Percentiles rank a stretch among this genome's conserved stretches.
These are phyloP conservation scores for Aspergillus leporis DNA, from an alignment of 495 filamentous ascomycete genomes.

Conservation along the genomic window DNA sequence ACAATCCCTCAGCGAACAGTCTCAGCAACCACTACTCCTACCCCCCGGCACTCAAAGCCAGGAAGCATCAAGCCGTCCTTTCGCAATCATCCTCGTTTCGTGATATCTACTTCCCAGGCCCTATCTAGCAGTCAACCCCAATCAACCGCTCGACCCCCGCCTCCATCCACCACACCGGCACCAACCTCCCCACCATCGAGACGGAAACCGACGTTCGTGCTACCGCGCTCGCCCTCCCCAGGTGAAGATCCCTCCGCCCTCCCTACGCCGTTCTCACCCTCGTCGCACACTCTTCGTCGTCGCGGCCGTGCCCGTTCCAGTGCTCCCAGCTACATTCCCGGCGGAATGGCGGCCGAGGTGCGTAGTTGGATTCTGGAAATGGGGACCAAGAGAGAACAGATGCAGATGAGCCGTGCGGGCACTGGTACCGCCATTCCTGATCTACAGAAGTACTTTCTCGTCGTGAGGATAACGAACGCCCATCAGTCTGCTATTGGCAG, in stretches of 20 bases:
- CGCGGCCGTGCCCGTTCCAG: constrained; percentile 30
- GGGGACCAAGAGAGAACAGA: constrained; percentile 36
- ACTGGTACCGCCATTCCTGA: background rate
- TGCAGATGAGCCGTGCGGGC: background rate
- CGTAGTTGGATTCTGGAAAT: constrained; percentile 48
- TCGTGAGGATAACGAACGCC: constrained; percentile 22
- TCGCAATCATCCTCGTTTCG: constrained; percentile 30
- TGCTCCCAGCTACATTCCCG: constrained; percentile 31
- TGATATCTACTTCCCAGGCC: constrained; percentile 25
- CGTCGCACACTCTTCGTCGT: constrained; percentile 33
- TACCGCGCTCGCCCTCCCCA: constrained; percentile 44
- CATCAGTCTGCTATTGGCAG: constrained; percentile 25
- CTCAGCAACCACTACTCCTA: constrained; percentile 11
- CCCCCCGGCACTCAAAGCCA: constrained; percentile 20
- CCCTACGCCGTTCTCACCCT: constrained; percentile 45
- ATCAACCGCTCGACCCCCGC: constrained; percentile 18
- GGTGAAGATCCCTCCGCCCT: constrained; percentile 22
- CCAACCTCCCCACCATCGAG: constrained; percentile 18
- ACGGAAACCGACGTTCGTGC: constrained; percentile 39
- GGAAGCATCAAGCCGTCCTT: constrained; percentile 26
- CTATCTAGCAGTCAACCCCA: constrained; percentile 23
- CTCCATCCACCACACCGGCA: constrained; percentile 11
- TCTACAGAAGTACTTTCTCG: constrained; percentile 22
- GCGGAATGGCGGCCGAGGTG: constrained; percentile 45
- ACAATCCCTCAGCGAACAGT: background rate